Conservation (phyloP, 2,329 filamentous ascomycete species). For the Setomelanomma holmii region DNA sequence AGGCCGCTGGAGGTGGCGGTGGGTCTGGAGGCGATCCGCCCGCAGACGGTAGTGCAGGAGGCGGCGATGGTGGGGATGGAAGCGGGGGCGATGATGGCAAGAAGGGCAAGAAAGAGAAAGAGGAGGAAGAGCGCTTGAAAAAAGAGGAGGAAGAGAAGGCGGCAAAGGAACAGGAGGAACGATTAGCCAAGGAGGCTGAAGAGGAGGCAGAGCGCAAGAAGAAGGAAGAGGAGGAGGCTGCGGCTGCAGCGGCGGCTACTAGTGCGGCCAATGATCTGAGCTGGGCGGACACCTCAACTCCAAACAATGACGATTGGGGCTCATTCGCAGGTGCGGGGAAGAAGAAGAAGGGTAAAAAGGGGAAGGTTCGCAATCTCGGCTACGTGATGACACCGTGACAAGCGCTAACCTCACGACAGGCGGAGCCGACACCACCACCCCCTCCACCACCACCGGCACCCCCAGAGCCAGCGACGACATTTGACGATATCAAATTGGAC, state of each 20-base stretch:
- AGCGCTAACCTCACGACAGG: constrained; percentile 39
- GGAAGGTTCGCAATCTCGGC: constrained; percentile 47
- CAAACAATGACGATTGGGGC: constrained; percentile 40
- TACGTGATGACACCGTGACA: constrained; percentile 38
- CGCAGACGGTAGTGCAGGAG: constrained; percentile 44
- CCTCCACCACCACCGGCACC: constrained; percentile 36
- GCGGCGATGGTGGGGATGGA: constrained; percentile 41
- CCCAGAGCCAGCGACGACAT: constrained; percentile 41
- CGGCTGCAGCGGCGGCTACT: constrained; percentile 33
- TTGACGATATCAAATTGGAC: constrained; percentile 57
- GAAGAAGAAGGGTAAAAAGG: constrained; percentile 51
- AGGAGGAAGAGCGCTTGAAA: constrained; percentile 46
- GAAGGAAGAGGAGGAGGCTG: constrained; percentile 44
- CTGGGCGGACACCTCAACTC: constrained; percentile 35
- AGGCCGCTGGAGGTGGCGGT: constrained; percentile 43
- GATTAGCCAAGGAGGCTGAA: constrained; percentile 48
- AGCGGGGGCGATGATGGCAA: constrained; percentile 43
- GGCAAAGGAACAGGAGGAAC: constrained; percentile 44
- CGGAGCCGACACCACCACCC: constrained; percentile 32
- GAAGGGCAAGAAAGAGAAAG: constrained; percentile 51
- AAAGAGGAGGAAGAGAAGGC: constrained; percentile 49
- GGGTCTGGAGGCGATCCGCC: constrained; percentile 44
- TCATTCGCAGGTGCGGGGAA: constrained; percentile 39
- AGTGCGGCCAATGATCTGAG: constrained; percentile 32
- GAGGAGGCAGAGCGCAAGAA: constrained; percentile 48